Evolutionary conservation across 2,329 filamentous ascomycete species (phyloP).

Genomic region (Aspergillus sp.): DNA sequence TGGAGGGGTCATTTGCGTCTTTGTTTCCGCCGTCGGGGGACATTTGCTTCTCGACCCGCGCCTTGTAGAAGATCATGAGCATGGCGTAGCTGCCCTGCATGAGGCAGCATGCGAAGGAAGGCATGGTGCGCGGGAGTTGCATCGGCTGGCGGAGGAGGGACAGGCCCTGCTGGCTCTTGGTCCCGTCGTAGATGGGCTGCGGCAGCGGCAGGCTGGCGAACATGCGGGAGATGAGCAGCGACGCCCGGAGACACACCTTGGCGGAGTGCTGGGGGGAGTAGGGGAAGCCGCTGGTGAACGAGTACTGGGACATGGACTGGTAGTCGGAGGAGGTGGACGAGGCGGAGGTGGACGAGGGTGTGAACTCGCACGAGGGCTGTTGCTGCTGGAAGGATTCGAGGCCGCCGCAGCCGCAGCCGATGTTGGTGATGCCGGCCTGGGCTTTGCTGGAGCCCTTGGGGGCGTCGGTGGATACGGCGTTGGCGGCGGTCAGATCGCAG

Average conservation of each 20-base stretch:
- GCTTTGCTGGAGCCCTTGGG: slow-evolving; percentile 10
- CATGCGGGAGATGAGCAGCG: slow-evolving; percentile 41
- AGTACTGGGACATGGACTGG: slow-evolving; percentile 28
- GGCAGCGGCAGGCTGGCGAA: slow-evolving; percentile 42
- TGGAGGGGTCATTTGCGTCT: slow-evolving; percentile 21
- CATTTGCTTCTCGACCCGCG: slow-evolving; percentile 35
- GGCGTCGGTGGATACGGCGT: slow-evolving; percentile 14
- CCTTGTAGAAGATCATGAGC: slow-evolving; percentile 47
- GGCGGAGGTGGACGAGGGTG: slow-evolving; percentile 33
- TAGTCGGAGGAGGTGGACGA: slow-evolving; percentile 32
- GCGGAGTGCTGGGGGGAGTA: slow-evolving; percentile 43
- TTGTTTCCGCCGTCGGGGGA: slow-evolving; percentile 24
- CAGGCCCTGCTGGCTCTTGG: slow-evolving; percentile 14
- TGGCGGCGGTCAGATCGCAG: slow-evolving; percentile 42
- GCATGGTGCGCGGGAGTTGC: slow-evolving; percentile 44
- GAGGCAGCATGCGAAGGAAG: slow-evolving; percentile 47
- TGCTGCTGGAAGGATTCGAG: slow-evolving; percentile 31
- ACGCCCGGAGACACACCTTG: slow-evolving; percentile 40
- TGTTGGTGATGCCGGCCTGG: slow-evolving; percentile 23
- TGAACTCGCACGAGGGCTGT: slow-evolving; percentile 29
- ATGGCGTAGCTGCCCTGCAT: slow-evolving; percentile 49
- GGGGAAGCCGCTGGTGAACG: slow-evolving; percentile 37
- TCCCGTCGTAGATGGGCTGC: slow-evolving; percentile 23
- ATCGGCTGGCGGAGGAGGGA: slow-evolving; percentile 15
- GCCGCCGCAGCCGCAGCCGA: slow-evolving; percentile 33